Conservation (phyloP, 2,329 filamentous ascomycete species). For the Escovopsis sp. region DNA sequence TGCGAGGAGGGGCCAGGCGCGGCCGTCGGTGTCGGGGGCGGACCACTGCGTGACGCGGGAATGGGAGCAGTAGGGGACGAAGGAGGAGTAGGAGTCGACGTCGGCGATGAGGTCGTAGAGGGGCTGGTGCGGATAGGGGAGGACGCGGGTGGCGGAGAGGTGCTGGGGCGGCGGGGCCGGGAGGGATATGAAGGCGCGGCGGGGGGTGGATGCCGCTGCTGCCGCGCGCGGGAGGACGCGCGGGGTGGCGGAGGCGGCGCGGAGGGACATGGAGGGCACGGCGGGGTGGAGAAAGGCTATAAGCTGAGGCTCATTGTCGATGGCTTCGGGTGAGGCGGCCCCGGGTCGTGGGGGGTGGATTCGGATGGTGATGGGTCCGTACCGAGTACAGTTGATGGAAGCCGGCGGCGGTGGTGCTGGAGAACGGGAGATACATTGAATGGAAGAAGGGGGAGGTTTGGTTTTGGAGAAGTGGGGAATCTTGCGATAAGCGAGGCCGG, state of each 20-base stretch:
- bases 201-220: slow-evolving; percentile 4
- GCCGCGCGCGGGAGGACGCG: too few relatives aligned
- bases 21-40: slow-evolving; percentile 30
- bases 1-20: slow-evolving; percentile 56
- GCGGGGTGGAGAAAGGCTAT: not conserved
- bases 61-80: slow-evolving; percentile 80
- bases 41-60: slow-evolving; percentile 69
- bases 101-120: slow-evolving; percentile 84
- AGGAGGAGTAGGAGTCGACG: slow-evolving; percentile 67
- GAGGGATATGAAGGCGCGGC: slow-evolving; percentile 26
- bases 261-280: slow-evolving; percentile 5
- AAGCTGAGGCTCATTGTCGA: not conserved
- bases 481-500: too few relatives aligned
- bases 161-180: slow-evolving; percentile 34
- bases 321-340: not conserved
- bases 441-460: too few relatives aligned
- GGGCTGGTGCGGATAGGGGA: slow-evolving; percentile 55
- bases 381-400: too few relatives aligned
- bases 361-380: too few relatives aligned
- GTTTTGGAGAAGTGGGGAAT: too few relatives aligned
- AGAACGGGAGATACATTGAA: not conserved
- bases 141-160: slow-evolving; percentile 57
- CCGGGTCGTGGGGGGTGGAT: too few relatives aligned
- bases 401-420: not conserved
- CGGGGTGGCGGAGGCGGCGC: slow-evolving; percentile 3